These are phyloP conservation scores for Yamadazyma sp. DNA, from an alignment of 805 yeast species.

Conservation along the genomic window DNA sequence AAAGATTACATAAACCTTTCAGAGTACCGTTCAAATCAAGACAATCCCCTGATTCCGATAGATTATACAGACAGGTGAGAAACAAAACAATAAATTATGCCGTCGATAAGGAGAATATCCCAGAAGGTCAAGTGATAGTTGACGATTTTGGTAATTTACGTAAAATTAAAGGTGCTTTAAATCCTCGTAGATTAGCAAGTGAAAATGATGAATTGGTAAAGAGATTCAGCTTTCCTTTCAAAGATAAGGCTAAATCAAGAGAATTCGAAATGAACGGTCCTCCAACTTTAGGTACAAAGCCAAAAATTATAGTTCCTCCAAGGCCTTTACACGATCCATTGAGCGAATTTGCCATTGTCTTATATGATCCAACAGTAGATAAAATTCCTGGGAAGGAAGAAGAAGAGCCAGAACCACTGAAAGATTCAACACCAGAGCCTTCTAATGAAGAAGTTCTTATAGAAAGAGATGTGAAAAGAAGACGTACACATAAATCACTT, in stretches of 20 bases:
- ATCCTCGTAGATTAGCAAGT: constrained; percentile 47
- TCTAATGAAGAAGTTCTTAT: constrained; percentile 13
- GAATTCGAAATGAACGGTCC: constrained; percentile 59
- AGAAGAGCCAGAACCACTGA: constrained; percentile 20
- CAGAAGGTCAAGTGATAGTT: constrained; percentile 20
- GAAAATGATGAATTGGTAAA: constrained; percentile 32
- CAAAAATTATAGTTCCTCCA: constrained; percentile 70
- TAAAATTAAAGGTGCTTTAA: constrained; percentile 51
- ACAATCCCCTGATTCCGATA: constrained; percentile 9
- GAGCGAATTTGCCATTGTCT: constrained; percentile 88
- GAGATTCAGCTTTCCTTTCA: constrained; percentile 62
- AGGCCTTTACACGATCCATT: constrained; percentile 93
- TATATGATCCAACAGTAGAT: constrained; percentile 94
- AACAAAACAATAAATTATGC: constrained; percentile 28
- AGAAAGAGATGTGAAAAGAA: constrained; percentile 24
- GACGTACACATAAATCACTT: constrained; percentile 59
- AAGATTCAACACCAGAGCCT: constrained; percentile 10
- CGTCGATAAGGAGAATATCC: background rate
- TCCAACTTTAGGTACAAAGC: constrained; percentile 81
- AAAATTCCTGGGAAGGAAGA: constrained; percentile 28
- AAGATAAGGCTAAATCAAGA: constrained; percentile 24
- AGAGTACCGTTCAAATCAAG: constrained; percentile 53
- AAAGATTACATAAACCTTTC: constrained; percentile 62
- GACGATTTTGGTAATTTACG: constrained; percentile 29
- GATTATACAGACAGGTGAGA: constrained; percentile 24